Evolutionary conservation across 768 basidiomycete genomes (phyloP).

Genomic region (Naganishia antarctica): DNA sequence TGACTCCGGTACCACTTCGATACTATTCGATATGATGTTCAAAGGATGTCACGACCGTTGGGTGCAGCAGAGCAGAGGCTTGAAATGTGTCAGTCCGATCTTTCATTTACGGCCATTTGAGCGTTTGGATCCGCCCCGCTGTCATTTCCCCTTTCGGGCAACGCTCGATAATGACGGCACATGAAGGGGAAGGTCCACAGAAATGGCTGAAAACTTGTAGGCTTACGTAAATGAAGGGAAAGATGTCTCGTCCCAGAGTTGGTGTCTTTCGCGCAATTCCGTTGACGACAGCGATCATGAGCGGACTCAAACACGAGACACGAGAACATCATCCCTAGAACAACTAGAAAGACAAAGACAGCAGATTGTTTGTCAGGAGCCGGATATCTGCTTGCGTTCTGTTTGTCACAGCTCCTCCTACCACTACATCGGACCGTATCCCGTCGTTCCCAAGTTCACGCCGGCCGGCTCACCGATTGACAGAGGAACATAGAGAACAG

Average conservation of each 20-base stretch:
- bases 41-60: no score
- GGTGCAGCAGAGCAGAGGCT: no score
- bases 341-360: not conserved
- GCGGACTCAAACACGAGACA: conserved; percentile 1
- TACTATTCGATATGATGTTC: no score
- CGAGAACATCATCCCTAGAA: not conserved
- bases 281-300: not conserved
- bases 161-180: not conserved
- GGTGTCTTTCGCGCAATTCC: not conserved
- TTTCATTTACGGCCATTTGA: not conserved
- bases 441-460: no score
- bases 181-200: no score
- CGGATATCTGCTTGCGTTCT: no score
- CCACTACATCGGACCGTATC: no score
- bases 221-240: not conserved
- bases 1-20: no score
- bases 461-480: no score
- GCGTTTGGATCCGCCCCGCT: not conserved
- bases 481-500: not conserved
- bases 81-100: no score
- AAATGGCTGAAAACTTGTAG: conserved; percentile 7
- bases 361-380: no score
- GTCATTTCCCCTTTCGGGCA: not conserved
- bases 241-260: not conserved
- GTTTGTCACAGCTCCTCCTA: no score